These are phyloP conservation scores for Ganoderma sp. DNA, from an alignment of 1,284 basidiomycete genomes.

Conservation along the genomic window DNA sequence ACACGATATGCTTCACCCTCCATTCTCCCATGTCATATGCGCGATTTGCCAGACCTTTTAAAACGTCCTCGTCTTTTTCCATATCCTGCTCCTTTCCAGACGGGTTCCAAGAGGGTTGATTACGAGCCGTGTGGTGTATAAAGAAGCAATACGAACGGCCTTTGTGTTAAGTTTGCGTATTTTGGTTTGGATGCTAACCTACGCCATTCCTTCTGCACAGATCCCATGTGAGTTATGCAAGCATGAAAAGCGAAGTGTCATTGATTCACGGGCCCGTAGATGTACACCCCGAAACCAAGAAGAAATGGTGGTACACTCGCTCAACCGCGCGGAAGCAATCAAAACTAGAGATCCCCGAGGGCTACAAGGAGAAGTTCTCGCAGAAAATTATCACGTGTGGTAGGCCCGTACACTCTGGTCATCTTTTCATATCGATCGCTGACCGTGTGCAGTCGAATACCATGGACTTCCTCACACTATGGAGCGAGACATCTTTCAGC, in stretches of 20 bases:
- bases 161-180: neutral
- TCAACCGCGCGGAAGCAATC: slow-evolving; percentile 50
- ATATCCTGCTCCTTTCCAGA: neutral
- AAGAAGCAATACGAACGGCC: too few relatives aligned
- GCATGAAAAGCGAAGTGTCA: neutral
- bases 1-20: too few relatives aligned
- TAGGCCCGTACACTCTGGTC: slow-evolving; percentile 39
- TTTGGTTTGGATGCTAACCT: neutral
- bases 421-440: neutral
- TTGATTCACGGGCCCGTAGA: slow-evolving; percentile 42
- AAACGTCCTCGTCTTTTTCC: too few relatives aligned
- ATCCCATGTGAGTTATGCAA: slow-evolving; percentile 44
- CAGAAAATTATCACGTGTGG: slow-evolving; percentile 67
- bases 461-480: slow-evolving; percentile 50
- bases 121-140: too few relatives aligned
- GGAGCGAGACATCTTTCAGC: slow-evolving; percentile 77
- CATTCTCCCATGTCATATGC: too few relatives aligned
- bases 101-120: too few relatives aligned
- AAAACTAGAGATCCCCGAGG: slow-evolving; percentile 55
- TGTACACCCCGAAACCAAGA: slow-evolving; percentile 57
- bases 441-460: slow-evolving; percentile 58
- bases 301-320: slow-evolving; percentile 62
- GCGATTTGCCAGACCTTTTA: too few relatives aligned
- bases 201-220: slow-evolving; percentile 30
- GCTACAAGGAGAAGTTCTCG: slow-evolving; percentile 55